Percentiles rank a stretch among this genome's conserved stretches.
These are phyloP conservation scores for Neofusicoccum umdonicola DNA, from an alignment of 2,329 filamentous ascomycete genomes.

Conservation along the genomic window DNA sequence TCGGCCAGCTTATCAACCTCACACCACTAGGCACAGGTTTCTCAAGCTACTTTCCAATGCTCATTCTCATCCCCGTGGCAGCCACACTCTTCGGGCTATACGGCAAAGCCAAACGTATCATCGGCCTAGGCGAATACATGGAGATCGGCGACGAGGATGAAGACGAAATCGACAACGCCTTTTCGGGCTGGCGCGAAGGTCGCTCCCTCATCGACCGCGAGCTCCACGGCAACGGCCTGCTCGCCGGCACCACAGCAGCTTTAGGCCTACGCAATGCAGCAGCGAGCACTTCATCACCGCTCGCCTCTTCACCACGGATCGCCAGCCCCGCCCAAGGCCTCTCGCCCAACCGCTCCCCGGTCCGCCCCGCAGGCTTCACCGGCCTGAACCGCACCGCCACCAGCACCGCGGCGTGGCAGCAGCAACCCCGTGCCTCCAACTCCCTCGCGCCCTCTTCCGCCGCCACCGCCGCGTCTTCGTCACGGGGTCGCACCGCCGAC, in stretches of 20 bases:
- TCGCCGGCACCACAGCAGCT: conserved; percentile 20
- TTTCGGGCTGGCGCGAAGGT: conserved; percentile 88
- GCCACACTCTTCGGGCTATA: conserved; percentile 90
- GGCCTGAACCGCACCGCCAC: background rate
- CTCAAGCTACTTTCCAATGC: conserved; percentile 81
- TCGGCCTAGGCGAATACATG: conserved; percentile 77
- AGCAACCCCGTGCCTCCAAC: background rate
- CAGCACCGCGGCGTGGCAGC: conserved; percentile 3
- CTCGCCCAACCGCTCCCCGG: conserved; percentile 22
- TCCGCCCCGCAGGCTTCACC: background rate
- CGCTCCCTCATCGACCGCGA: conserved; percentile 87
- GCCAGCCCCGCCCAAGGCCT: background rate
- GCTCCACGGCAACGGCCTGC: conserved; percentile 45
- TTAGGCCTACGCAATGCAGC: conserved; percentile 21
- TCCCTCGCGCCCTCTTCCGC: conserved; percentile 26
- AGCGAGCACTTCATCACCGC: conserved; percentile 1
- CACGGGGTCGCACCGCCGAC: background rate
- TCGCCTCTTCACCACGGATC: conserved; percentile 8
- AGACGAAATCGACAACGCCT: conserved; percentile 60
- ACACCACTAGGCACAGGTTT: conserved; percentile 81
- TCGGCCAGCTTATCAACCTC: conserved; percentile 78
- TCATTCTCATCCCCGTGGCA: conserved; percentile 80
- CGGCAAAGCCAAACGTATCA: conserved; percentile 69
- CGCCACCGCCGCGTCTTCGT: background rate
- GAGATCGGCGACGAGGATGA: conserved; percentile 55